Evolutionary conservation across 768 basidiomycete genomes (phyloP), one percentile per base, ranked within the genome.

Genomic region (Mycena vitilis): DNA sequence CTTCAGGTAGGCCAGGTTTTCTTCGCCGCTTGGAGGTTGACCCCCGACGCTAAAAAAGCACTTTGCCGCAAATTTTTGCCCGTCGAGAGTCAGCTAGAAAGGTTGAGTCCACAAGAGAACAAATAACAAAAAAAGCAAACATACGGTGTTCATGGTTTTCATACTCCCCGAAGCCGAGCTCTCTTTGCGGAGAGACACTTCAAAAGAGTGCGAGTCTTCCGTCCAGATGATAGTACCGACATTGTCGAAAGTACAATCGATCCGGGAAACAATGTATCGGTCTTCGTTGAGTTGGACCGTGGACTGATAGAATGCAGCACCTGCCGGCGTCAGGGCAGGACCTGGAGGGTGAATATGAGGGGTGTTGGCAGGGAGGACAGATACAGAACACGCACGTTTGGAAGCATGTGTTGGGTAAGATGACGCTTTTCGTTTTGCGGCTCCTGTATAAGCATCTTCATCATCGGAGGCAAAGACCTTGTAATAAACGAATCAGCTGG

Each of bases 21-120:
- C 60, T 25, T 42, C 37, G 2, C 0, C 36, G 15, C 36, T 51
- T 22, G 49, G 49, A 40, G 4, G 18, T 20, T 37, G 49, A 23
- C 60, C 49, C 18, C 60, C 60, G 36, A 52, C 42, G 23, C 52
- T 37, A 13, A 22, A 52, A 49, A 61, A 61, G 2, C n/a, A 38
- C 60, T 61, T 61, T 22, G 60, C 60, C 5, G 60, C 60, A 42
- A 52, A 52, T 61, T 52, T 48, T 18, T 5, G 34, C 9, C 37
- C 13, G 4, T 61, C 48, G 2, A 51, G 13, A 12, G 48, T 61
- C 7, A 61, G 60, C 60, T 61, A 8, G 5, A 38, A n/a, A 5
- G 16, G 6, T 36, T 20, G 18, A 18, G 16, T 23, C 25, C 7
- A 15, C 22, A 25, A 49, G 10, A 49, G 23, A 9, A 22, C 4